A percentile compares a stretch with the other conserved stretches of the same genome.
Evolutionary conservation across 768 basidiomycete species (phyloP).

Genomic region (Lactifluus subvellereus): DNA sequence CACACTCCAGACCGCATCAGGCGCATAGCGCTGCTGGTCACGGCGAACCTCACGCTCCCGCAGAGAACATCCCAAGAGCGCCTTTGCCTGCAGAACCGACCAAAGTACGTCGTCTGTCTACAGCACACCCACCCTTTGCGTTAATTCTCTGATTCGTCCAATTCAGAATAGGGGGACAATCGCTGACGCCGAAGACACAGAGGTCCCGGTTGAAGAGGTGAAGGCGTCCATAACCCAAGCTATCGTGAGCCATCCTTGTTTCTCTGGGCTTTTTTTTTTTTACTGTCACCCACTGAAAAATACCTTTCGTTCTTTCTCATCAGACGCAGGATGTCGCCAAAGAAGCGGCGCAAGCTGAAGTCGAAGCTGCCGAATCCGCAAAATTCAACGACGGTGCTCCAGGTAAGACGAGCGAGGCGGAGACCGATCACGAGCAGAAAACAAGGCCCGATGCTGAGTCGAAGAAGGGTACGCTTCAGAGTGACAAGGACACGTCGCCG

Average conservation of each 20-base stretch:
- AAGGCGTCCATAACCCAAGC: conserved; percentile 27
- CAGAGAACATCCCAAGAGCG: conserved; percentile 45
- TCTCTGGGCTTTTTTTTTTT: neutral
- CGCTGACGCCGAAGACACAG: conserved; percentile 29
- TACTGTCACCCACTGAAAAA: neutral
- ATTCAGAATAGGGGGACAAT: conserved; percentile 15
- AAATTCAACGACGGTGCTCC: conserved; percentile 22
- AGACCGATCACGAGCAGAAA: conserved; percentile 26
- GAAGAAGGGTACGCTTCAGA: conserved; percentile 24
- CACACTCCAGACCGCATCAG: conserved; percentile 15
- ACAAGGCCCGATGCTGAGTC: conserved; percentile 23
- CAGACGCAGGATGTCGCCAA: conserved; percentile 26
- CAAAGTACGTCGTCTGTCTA: neutral
- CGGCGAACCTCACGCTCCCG: conserved; percentile 46
- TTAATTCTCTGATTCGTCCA: neutral
- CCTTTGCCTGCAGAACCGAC: neutral
- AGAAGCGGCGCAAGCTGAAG: conserved; percentile 28
- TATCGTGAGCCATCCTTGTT: conserved; percentile 14
- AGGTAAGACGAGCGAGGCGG: conserved; percentile 25
- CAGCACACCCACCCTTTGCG: too few relatives aligned
- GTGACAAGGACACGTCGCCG: conserved; percentile 12
- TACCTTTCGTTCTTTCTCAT: neutral
- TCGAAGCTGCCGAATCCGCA: conserved; percentile 15
- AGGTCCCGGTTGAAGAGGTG: conserved; percentile 27
- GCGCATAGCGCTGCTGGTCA: conserved; percentile 53